Evolutionary conservation across 176 grass and related monocot genomes (phyloP), one percentile per base, ranked within the genome.

Genomic region (Eremochloa ophiuroides): DNA sequence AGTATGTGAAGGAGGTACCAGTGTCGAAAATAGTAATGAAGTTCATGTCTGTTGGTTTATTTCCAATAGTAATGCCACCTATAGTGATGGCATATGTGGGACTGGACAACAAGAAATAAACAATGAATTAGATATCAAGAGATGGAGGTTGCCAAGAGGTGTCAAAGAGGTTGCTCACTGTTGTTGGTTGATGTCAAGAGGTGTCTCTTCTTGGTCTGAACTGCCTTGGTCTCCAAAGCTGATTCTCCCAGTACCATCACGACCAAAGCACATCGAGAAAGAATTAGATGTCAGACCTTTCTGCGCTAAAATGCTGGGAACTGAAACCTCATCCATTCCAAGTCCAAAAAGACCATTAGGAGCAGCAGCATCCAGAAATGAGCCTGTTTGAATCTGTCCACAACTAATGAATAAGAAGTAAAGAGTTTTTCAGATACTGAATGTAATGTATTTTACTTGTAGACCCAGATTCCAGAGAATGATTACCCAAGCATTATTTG

Each of bases 181-280:
- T 76, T 87, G 63, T 40, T 69, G 66, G 14, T 91, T 84, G 75
- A 91, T 74, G 30, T 90, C 50, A 55, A 97, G 87, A 53, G 91
- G 84, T 29, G 94, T 94, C 65, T 97, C 91, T 26, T 89, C 59
- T 76, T 97, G 94, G 50, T 93, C 88, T 1, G 79, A 76, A 68
- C 88, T 94, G 10, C 89, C 94, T 84, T 89, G 82, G 46, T 97
- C 94, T 9, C 94, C 94, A 73, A 94, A 97, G 77, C 87, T 85
- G 65, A 97, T 91, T 80, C 94, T 84, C 34, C 94, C 94, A 17
- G 90, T 62, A 75, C 87, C 91, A 86, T 93, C 91, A 78, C 62
- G 63, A 20, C 91, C 84, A 73, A 97, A 97, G 76, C 94, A 97
- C 91, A 97, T 97, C 62, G 94, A 93, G 31, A 97, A 97, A 8